phyloP scores from a whole-genome alignment of 805 yeast species.

The Lipomyces lipofer region DNA sequence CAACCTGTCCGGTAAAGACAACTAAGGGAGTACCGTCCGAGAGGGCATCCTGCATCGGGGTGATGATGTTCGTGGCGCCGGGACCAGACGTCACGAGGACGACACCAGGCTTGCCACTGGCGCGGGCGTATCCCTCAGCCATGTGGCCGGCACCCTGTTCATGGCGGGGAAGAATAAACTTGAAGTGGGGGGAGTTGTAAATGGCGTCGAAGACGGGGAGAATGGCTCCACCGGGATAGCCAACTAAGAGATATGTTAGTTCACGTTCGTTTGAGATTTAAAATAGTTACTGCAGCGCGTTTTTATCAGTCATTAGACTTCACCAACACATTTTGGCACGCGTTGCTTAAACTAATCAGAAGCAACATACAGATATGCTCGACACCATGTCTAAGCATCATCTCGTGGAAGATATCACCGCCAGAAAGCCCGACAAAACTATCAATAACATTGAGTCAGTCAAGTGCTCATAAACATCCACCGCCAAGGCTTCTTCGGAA shows the following conservation, averaged over 20 bases:
- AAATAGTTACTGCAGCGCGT: too few species aligned
- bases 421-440: conserved; percentile 96
- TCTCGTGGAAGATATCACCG: conserved; percentile 97
- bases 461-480: neutral
- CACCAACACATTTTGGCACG: too few species aligned
- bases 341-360: neutral
- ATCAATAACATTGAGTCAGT: neutral
- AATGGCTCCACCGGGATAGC: conserved; percentile 99
- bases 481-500: too few species aligned
- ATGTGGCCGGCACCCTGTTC: conserved; percentile 99
- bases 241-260: conserved; percentile 45
- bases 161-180: conserved; percentile 90
- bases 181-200: conserved; percentile 83
- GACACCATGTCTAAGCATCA: conserved; percentile 95
- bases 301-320: neutral
- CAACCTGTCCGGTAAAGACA: conserved; percentile 96
- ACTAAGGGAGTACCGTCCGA: conserved; percentile 97
- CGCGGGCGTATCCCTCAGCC: conserved; percentile 99
- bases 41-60: conserved; percentile 98
- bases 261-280: too few species aligned
- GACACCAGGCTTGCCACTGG: conserved; percentile 94
- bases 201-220: conserved; percentile 97
- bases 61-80: conserved; percentile 96
- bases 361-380: conserved; percentile 65
- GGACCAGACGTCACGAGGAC: conserved; percentile 99